Evolutionary conservation across 2,329 filamentous ascomycete species (phyloP).

Genomic region (Arachnomyces sp.): DNA sequence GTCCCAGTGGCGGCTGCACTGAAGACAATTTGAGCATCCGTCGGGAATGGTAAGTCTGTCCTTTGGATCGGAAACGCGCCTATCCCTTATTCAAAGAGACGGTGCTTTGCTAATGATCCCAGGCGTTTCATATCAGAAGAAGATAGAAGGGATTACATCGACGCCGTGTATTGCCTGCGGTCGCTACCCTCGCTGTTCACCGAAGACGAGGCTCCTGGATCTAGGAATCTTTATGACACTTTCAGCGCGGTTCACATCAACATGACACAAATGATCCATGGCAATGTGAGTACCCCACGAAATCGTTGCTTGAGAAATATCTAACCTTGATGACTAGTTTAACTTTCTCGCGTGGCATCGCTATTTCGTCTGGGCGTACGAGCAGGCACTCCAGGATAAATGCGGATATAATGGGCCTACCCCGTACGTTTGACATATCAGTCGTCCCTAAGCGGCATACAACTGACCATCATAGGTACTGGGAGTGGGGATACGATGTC

Average conservation of each 20-base stretch:
- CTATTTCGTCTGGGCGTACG: slow-evolving; percentile 29
- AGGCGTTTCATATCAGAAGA: slow-evolving; percentile 11
- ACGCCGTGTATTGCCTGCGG: slow-evolving; percentile 13
- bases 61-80: too few relatives aligned
- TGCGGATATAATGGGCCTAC: slow-evolving; percentile 33
- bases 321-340: too few relatives aligned
- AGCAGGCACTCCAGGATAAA: slow-evolving; percentile 30
- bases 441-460: background rate
- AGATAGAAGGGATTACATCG: slow-evolving; percentile 12
- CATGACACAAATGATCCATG: slow-evolving; percentile 11
- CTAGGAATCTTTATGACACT: slow-evolving; percentile 13
- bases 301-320: background rate
- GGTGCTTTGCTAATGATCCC: too few relatives aligned
- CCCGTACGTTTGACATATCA: slow-evolving; percentile 13
- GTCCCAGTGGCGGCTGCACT: slow-evolving; percentile 3
- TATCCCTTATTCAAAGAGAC: too few relatives aligned
- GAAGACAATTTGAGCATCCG: slow-evolving; percentile 9
- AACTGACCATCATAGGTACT: slow-evolving; percentile 15
- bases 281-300: slow-evolving; percentile 8
- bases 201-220: slow-evolving; percentile 10
- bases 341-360: slow-evolving; percentile 31
- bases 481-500: slow-evolving; percentile 21
- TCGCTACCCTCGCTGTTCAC: slow-evolving; percentile 8
- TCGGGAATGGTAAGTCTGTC: slow-evolving; percentile 10
- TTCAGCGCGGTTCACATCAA: slow-evolving; percentile 14